These are phyloP conservation scores for Kodamaea alishanica DNA, from an alignment of 1,139 yeast genomes.

Conservation along the genomic window DNA sequence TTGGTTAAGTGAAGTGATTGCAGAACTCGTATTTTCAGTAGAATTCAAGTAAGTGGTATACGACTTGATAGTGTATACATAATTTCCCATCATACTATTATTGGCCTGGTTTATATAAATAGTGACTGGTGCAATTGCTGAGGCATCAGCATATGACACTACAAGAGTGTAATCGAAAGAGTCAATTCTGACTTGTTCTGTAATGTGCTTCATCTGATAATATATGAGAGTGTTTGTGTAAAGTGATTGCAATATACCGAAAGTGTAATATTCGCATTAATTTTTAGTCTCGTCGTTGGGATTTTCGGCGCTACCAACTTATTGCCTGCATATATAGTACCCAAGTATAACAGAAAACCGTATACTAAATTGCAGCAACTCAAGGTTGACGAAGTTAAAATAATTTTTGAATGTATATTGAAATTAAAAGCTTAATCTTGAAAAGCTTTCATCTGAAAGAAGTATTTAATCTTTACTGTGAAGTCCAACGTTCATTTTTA, in stretches of 20 bases:
- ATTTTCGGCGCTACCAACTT: no score
- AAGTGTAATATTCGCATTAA: no score
- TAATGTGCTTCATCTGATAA: constrained; percentile 8
- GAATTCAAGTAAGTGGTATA: constrained; percentile 9
- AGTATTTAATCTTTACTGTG: neutral
- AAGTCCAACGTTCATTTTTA: constrained; percentile 7
- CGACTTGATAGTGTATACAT: constrained; percentile 19
- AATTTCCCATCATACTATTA: constrained; percentile 16
- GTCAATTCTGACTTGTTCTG: constrained; percentile 6
- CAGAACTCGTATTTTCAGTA: constrained; percentile 5
- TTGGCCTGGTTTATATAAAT: constrained; percentile 18
- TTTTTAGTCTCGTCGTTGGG: no score
- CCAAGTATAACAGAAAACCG: no score
- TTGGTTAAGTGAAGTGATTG: constrained; percentile 9
- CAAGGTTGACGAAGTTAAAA: neutral
- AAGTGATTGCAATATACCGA: neutral
- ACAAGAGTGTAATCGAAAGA: constrained; percentile 16
- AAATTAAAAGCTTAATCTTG: neutral
- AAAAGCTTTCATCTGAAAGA: neutral
- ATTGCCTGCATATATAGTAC: no score
- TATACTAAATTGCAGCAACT: no score
- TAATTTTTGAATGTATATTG: neutral
- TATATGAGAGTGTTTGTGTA: neutral
- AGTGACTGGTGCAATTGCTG: constrained; percentile 15
- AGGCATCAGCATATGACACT: constrained; percentile 8